These are phyloP conservation scores for Adiantum capillusveneris DNA, from an alignment of 75 land plant genomes.

Conservation along the genomic window DNA sequence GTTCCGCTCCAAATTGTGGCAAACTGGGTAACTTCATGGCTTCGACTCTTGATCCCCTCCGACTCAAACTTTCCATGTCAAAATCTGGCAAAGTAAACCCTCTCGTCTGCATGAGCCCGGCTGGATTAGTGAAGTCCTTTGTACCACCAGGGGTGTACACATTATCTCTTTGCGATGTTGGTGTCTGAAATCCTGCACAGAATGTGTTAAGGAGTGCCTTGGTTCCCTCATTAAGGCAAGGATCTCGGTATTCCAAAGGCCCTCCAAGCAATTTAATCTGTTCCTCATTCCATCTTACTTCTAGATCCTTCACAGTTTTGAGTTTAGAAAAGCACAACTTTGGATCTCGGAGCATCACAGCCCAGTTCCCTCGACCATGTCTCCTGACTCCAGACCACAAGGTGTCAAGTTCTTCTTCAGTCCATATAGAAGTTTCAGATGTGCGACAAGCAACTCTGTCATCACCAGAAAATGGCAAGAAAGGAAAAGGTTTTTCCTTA, in stretches of 20 bases:
- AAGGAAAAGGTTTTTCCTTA: neutral
- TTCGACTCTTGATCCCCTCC: neutral
- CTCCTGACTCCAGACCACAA: constrained; percentile 95
- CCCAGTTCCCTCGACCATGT: constrained; percentile 84
- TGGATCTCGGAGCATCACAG: constrained; percentile 67
- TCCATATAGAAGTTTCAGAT: constrained; percentile 43
- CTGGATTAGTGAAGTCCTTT: neutral
- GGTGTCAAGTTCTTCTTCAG: constrained; percentile 92
- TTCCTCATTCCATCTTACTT: constrained; percentile 75
- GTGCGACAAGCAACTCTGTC: neutral
- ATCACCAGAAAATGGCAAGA: neutral
- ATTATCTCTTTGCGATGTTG: constrained; percentile 26
- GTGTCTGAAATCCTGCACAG: constrained; percentile 11
- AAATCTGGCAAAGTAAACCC: neutral
- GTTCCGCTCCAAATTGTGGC: neutral
- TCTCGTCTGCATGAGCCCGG: neutral
- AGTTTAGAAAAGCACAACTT: constrained; percentile 52
- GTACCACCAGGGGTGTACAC: constrained; percentile 1
- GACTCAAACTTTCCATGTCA: neutral
- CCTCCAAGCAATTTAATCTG: constrained; percentile 55
- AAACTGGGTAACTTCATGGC: neutral
- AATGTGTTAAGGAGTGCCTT: constrained; percentile 27
- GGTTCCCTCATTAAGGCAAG: constrained; percentile 36
- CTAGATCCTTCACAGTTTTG: constrained; percentile 54
- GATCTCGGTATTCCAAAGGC: constrained; percentile 41